Conservation (phyloP, 768 basidiomycete species). For the Tricholoma saponaceum region DNA sequence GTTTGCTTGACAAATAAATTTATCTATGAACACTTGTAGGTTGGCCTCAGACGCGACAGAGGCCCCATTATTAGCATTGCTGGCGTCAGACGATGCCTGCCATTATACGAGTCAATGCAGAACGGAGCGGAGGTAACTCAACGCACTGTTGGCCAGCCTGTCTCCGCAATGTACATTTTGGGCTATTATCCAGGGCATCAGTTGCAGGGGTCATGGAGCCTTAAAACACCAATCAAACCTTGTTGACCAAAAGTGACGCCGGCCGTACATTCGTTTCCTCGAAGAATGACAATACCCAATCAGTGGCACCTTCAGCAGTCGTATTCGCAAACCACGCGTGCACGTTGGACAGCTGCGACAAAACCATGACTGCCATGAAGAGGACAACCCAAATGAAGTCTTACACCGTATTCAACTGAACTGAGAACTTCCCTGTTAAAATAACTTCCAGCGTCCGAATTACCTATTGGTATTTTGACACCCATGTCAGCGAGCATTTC, state of each 20-base stretch:
- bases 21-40: slow-evolving; percentile 77
- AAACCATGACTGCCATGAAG: background rate
- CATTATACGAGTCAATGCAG: background rate
- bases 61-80: slow-evolving; percentile 61
- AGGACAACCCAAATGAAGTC: slow-evolving; percentile 17
- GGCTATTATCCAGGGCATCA: slow-evolving; percentile 34
- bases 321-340: slow-evolving; percentile 92
- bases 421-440: slow-evolving; percentile 68
- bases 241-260: slow-evolving; percentile 60
- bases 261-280: slow-evolving; percentile 56
- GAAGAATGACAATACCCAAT: slow-evolving; percentile 83
- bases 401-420: slow-evolving; percentile 64
- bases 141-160: slow-evolving; percentile 71
- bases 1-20: slow-evolving; percentile 89
- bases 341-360: slow-evolving; percentile 74
- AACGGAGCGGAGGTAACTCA: background rate
- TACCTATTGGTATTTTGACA: slow-evolving; percentile 67
- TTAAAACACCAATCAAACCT: slow-evolving; percentile 21
- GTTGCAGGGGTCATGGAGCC: background rate
- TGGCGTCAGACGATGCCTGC: slow-evolving; percentile 53
- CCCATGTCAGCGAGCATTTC: slow-evolving; percentile 49
- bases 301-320: slow-evolving; percentile 64
- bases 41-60: slow-evolving; percentile 56
- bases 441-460: slow-evolving; percentile 82
- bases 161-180: slow-evolving; percentile 89